Evolutionary conservation across 805 yeast species (phyloP), one percentile per base, ranked within the genome.

Genomic region (Lachancea sp.): DNA sequence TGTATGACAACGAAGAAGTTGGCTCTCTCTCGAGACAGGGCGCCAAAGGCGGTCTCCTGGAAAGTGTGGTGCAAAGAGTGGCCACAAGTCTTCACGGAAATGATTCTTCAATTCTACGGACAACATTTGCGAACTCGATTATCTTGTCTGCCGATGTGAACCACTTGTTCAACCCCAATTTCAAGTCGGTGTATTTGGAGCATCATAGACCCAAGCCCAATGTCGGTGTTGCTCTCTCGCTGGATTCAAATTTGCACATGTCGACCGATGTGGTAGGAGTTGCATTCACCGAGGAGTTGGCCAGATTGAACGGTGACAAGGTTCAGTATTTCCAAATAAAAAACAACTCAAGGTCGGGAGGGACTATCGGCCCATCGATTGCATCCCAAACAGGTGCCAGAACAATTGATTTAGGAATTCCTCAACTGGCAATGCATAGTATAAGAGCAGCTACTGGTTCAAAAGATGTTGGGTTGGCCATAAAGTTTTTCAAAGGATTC

Each of bases 361-460:
- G 95, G 33, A 86, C 95, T 22, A 85, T 88, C 59, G 96, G 96
- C 0, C 95, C 87, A 18, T 71, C 75, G 10, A 68, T 81, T 44
- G 69, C 85, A 13, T 65, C 75, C 34, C 77, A 73, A 50, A 79
- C 86, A 1, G 88, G 88, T 45, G 85, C 85, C 3, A 72, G 86
- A 57, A 82, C 91, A 36, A 77, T 85, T 45, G 95, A 86, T 56
- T 64, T 85, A 47, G 95, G 95, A 45, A 82, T 86, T 54, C 80
- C 95, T 2, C 95, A 86, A 66, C 71, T 84, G 55, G 77, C 91
- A 2, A 86, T 86, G 95, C 95, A 86, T 66, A 81, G 88, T 35
- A 82, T 86, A 54, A 75, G 95, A 56, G 95, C 93, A 22, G 75
- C 89, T 12, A 74, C 82, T 26, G 95, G 95, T 35, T 73, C 85